Evolutionary conservation across 306 rosid genomes (phyloP).

Genomic region (Quercus berberidifolia): DNA sequence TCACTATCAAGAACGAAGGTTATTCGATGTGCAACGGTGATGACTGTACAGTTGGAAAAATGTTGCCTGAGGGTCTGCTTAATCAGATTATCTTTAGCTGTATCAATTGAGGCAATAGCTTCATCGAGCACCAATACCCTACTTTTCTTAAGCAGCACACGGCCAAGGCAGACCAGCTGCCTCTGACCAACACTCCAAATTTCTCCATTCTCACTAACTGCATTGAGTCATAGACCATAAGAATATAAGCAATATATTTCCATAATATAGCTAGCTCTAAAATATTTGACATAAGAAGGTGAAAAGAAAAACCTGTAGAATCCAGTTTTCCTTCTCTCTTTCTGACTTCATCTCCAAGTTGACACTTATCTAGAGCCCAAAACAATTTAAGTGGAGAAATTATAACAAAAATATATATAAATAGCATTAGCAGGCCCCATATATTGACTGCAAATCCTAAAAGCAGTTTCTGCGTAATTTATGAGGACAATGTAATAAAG

Average conservation of each 20-base stretch:
- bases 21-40: conserved; percentile 30
- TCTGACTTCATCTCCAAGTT: conserved; percentile 37
- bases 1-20: conserved; percentile 29
- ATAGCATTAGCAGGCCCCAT: not conserved
- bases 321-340: not conserved
- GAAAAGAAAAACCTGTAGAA: not conserved
- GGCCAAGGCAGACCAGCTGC: conserved; percentile 35
- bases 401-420: not conserved
- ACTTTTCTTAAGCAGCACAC: conserved; percentile 35
- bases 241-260: not conserved
- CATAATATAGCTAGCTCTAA: not conserved
- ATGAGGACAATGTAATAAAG: not conserved
- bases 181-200: conserved; percentile 54
- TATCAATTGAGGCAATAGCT: conserved; percentile 53
- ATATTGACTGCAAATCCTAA: not conserved
- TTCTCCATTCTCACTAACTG: conserved; percentile 55
- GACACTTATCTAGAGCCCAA: conserved; percentile 77
- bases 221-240: not conserved
- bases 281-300: not conserved
- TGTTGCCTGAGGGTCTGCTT: conserved; percentile 32
- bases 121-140: conserved; percentile 47
- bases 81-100: conserved; percentile 50
- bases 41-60: conserved; percentile 22
- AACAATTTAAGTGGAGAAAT: conserved; percentile 10
- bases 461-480: conserved; percentile 7